A percentile compares a stretch with the other conserved stretches of the same genome.
Conservation (phyloP, 2,329 filamentous ascomycete species). For the Meredithiella fracta region DNA sequence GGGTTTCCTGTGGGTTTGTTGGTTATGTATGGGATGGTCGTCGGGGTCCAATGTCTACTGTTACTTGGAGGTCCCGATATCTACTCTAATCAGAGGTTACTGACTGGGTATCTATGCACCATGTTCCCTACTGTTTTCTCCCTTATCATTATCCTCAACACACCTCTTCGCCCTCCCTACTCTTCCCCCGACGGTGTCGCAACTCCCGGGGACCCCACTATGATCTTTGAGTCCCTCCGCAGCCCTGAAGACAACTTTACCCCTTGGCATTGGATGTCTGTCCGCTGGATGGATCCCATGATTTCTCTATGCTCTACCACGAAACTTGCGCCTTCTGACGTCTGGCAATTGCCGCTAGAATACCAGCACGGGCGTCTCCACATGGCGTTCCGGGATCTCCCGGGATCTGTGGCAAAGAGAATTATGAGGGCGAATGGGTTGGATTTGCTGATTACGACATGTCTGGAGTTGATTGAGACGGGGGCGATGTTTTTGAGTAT, state of each 20-base stretch:
- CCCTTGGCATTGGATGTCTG: constrained; percentile 69
- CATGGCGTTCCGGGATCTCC: constrained; percentile 53
- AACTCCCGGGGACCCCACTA: constrained; percentile 24
- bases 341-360: constrained; percentile 65
- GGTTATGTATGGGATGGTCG: constrained; percentile 19
- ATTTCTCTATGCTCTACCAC: constrained; percentile 46
- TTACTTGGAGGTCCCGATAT: constrained; percentile 17
- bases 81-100: constrained; percentile 14
- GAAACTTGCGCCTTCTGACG: constrained; percentile 60
- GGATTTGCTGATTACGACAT: constrained; percentile 53
- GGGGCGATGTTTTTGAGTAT: constrained; percentile 40
- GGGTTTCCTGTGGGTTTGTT: constrained; percentile 17
- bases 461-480: constrained; percentile 48
- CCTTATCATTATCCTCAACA: constrained; percentile 40
- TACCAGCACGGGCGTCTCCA: constrained; percentile 69
- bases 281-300: constrained; percentile 66
- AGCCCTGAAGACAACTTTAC: constrained; percentile 63
- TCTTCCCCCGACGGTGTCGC: constrained; percentile 42
- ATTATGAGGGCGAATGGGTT: constrained; percentile 62
- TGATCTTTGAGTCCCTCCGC: constrained; percentile 30
- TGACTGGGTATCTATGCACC: constrained; percentile 18
- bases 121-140: constrained; percentile 28
- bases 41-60: constrained; percentile 19
- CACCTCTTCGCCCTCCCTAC: constrained; percentile 51
- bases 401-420: constrained; percentile 54